A percentile compares a stretch with the other conserved stretches of the same genome.
Evolutionary conservation across 139 green algal genomes (phyloP).

Genomic region (Auxenochlorella protothecoides): DNA sequence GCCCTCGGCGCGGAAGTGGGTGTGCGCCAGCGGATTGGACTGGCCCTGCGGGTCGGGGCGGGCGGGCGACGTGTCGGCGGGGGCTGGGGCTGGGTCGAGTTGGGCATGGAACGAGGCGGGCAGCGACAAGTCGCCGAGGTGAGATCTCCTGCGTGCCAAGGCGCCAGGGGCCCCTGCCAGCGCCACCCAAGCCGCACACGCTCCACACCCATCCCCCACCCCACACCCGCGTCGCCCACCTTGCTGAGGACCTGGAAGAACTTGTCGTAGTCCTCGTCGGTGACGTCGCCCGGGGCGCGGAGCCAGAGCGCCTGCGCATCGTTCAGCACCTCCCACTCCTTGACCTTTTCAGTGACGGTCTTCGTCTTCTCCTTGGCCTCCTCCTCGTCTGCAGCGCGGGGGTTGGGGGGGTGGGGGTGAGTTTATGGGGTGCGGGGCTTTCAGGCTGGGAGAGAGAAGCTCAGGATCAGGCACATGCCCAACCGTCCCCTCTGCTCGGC

Average conservation of each 20-base stretch:
- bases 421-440: no score
- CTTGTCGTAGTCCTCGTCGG: conserved; percentile 86
- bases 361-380: conserved; percentile 19
- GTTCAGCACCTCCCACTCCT: conserved; percentile 92
- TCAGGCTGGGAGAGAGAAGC: no score
- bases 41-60: no score
- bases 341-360: conserved; percentile 56
- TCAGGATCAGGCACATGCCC: not conserved
- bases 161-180: no score
- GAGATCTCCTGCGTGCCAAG: not conserved
- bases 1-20: conserved; percentile 95
- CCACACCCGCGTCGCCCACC: conserved; percentile 14
- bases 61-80: no score
- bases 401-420: no score
- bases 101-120: conserved; percentile 2
- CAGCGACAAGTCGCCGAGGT: not conserved
- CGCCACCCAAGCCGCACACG: no score
- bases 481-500: not conserved
- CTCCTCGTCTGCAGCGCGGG: conserved; percentile 12
- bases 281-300: conserved; percentile 72
- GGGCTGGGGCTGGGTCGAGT: no score
- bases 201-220: no score
- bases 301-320: conserved; percentile 95
- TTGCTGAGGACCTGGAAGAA: conserved; percentile 95
- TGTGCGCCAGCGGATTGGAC: conserved; percentile 52